A percentile compares a stretch with the other conserved stretches of the same genome.
Conservation (phyloP, 306 rosid genomes). For the Mimosa pudica region DNA sequence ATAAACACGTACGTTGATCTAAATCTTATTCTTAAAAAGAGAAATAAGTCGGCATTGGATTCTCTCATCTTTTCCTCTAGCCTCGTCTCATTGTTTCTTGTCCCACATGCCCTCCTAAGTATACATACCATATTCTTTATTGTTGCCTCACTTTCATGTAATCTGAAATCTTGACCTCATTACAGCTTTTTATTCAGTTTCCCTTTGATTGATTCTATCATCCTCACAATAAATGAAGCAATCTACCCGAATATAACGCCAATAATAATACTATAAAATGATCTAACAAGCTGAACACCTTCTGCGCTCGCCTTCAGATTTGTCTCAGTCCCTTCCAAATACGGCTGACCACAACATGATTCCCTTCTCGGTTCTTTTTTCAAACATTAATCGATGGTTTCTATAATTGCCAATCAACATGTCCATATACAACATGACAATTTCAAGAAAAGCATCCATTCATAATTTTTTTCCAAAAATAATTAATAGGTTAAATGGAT, state of each 20-base stretch:
- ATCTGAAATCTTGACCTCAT: neutral
- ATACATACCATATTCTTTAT: slow-evolving; percentile 2
- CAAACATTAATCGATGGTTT: neutral
- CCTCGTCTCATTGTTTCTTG: slow-evolving; percentile 10
- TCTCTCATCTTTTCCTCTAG: neutral
- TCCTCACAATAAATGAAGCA: neutral
- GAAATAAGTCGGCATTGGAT: neutral
- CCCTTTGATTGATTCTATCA: neutral
- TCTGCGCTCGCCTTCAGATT: neutral
- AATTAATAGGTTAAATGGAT: too few relatives aligned
- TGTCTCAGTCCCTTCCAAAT: neutral
- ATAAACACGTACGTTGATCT: neutral
- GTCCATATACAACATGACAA: neutral
- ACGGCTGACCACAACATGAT: neutral
- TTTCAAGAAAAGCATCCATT: too few relatives aligned
- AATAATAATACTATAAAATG: neutral
- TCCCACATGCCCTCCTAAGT: neutral
- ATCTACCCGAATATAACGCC: neutral
- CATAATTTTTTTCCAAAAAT: too few relatives aligned
- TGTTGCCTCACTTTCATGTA: neutral
- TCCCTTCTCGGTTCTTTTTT: neutral
- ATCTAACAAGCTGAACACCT: neutral
- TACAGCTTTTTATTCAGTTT: neutral
- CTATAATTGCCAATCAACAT: neutral
- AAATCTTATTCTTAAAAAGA: neutral